phyloP scores from a whole-genome alignment of 345 rosid genomes.

The Adansonia digitata region DNA sequence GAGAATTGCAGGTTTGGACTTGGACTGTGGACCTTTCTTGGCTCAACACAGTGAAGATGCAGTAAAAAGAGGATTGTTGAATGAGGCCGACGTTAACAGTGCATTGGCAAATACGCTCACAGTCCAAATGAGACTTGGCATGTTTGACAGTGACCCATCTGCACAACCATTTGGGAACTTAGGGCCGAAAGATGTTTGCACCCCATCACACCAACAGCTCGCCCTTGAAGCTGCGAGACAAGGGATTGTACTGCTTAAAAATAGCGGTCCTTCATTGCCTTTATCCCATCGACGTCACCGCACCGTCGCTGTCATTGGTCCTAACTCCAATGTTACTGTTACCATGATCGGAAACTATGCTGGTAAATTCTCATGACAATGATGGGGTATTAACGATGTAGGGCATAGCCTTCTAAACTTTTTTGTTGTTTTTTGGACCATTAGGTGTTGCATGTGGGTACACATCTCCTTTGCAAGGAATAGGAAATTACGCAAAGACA shows the following conservation, averaged over 20 bases:
- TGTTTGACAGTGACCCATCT: constrained; percentile 70
- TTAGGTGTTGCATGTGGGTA: constrained; percentile 67
- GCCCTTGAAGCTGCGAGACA: constrained; percentile 88
- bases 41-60: constrained; percentile 45
- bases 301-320: constrained; percentile 74
- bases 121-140: constrained; percentile 87
- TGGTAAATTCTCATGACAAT: constrained; percentile 27
- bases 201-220: constrained; percentile 60
- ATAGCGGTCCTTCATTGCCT: constrained; percentile 54
- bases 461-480: constrained; percentile 65
- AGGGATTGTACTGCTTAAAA: constrained; percentile 86
- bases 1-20: constrained; percentile 94
- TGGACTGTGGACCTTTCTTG: constrained; percentile 78
- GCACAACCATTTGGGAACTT: constrained; percentile 49
- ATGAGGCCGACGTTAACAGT: constrained; percentile 47
- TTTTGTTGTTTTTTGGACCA: neutral
- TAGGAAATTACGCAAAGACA: constrained; percentile 46
- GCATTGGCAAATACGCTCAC: constrained; percentile 62
- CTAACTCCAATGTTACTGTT: constrained; percentile 61
- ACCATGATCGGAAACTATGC: constrained; percentile 96
- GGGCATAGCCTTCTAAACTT: neutral
- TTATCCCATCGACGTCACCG: constrained; percentile 43
- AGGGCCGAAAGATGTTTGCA: constrained; percentile 71
- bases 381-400: neutral
- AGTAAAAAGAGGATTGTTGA: constrained; percentile 40